Conservation (phyloP, 257 asterid species). For the Solanum raphanifolium region DNA sequence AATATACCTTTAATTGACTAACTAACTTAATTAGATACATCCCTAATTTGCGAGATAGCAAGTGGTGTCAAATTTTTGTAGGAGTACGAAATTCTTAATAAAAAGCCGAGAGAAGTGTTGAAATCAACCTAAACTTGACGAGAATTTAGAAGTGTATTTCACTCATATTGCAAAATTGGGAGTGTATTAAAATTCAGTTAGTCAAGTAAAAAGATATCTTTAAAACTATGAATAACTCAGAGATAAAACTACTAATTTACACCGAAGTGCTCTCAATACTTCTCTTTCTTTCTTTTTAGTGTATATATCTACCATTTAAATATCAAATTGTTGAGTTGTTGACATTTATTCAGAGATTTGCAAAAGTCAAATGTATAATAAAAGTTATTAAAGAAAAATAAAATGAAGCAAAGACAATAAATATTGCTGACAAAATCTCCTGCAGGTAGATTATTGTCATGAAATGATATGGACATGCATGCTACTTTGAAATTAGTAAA, state of each 20-base stretch:
- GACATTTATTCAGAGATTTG: not conserved
- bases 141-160: too few species aligned
- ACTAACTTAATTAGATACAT: too few species aligned
- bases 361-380: not conserved
- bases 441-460: not conserved
- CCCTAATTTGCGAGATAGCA: too few species aligned
- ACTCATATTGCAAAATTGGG: fast-evolving
- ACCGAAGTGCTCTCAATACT: not conserved
- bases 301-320: not conserved
- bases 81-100: too few species aligned
- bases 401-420: not conserved
- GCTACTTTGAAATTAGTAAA: not conserved
- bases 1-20: fast-evolving
- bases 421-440: not conserved
- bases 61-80: not conserved
- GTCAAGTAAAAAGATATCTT: fast-evolving
- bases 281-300: too few species aligned
- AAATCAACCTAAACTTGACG: not conserved
- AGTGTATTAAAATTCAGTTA: too few species aligned
- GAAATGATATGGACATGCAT: not conserved
- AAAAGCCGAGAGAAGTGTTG: too few species aligned
- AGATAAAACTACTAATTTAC: too few species aligned
- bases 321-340: not conserved
- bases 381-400: not conserved
- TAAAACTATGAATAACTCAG: fast-evolving